Percentiles rank a stretch among this genome's conserved stretches.
Evolutionary conservation across 345 rosid genomes (phyloP).

Genomic region (Arabis alpina): DNA sequence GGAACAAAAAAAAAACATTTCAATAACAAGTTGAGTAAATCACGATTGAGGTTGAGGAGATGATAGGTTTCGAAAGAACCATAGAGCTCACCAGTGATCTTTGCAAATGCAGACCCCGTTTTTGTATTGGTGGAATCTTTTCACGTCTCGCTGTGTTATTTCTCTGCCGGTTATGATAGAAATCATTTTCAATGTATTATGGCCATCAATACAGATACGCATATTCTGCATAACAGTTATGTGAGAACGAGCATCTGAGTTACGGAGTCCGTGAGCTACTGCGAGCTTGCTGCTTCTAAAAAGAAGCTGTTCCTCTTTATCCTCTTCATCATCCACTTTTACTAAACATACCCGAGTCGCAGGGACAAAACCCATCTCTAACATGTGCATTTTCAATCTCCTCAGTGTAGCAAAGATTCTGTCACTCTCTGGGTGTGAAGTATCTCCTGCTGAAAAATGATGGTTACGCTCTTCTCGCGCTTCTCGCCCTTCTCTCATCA

Average conservation of each 20-base stretch:
- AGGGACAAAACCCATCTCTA: slow-evolving; percentile 73
- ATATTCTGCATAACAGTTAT: slow-evolving; percentile 61
- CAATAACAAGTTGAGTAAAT: neutral
- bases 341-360: slow-evolving; percentile 52
- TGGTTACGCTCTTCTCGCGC: slow-evolving; percentile 35
- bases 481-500: neutral
- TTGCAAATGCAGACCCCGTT: slow-evolving; percentile 66
- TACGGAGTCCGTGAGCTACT: slow-evolving; percentile 50
- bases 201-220: slow-evolving; percentile 76
- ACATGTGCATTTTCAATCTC: slow-evolving; percentile 68
- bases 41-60: neutral
- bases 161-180: slow-evolving; percentile 76
- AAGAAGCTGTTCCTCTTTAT: slow-evolving; percentile 73
- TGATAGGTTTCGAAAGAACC: neutral
- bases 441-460: slow-evolving; percentile 72
- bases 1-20: neutral
- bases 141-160: slow-evolving; percentile 57
- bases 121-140: slow-evolving; percentile 63
- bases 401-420: slow-evolving; percentile 53
- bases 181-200: slow-evolving; percentile 63
- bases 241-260: slow-evolving; percentile 52
- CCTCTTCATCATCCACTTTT: slow-evolving; percentile 61
- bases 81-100: slow-evolving; percentile 66
- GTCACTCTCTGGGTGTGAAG: slow-evolving; percentile 63
- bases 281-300: slow-evolving; percentile 79